A percentile compares a stretch with the other conserved stretches of the same genome.
phyloP scores from a whole-genome alignment of 306 rosid genomes.

The Hylodesmum podocarpum region DNA sequence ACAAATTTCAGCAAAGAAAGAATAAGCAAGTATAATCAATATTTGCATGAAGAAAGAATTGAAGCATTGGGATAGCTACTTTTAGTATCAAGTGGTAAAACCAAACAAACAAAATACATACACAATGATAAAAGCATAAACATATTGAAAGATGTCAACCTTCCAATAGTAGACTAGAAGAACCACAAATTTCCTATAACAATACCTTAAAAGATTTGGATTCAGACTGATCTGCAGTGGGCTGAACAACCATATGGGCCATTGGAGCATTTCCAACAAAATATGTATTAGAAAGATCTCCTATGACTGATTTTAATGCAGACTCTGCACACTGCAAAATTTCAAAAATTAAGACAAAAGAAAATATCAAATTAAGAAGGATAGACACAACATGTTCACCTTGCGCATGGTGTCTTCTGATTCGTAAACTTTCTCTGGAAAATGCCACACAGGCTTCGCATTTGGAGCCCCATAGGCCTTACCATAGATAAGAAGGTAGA shows the following conservation, averaged over 20 bases:
- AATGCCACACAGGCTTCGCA: slow-evolving; percentile 76
- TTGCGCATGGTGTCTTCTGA: slow-evolving; percentile 76
- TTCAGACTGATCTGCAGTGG: slow-evolving; percentile 43
- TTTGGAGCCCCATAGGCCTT: slow-evolving; percentile 53
- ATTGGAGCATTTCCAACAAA: slow-evolving; percentile 98
- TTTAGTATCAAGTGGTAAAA: background rate
- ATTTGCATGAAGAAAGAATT: background rate
- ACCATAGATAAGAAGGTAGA: slow-evolving; percentile 76
- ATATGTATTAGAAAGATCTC: slow-evolving; percentile 80
- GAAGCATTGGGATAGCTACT: background rate
- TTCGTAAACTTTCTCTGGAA: slow-evolving; percentile 75
- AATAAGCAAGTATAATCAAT: slow-evolving; percentile 15
- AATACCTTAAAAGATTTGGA: slow-evolving; percentile 64
- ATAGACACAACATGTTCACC: slow-evolving; percentile 44
- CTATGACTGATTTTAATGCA: slow-evolving; percentile 68
- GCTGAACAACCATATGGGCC: slow-evolving; percentile 62
- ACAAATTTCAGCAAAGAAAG: slow-evolving; percentile 18
- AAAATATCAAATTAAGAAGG: background rate
- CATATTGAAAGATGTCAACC: background rate
- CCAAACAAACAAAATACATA: background rate
- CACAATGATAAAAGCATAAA: background rate
- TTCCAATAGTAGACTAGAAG: background rate
- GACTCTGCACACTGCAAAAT: slow-evolving; percentile 83
- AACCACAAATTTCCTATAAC: background rate
- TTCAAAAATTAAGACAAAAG: background rate